A percentile compares a stretch with the other conserved stretches of the same genome.
Evolutionary conservation across 371 early-diverging fungal genomes (phyloP).

Genomic region (Mortierella sp.): DNA sequence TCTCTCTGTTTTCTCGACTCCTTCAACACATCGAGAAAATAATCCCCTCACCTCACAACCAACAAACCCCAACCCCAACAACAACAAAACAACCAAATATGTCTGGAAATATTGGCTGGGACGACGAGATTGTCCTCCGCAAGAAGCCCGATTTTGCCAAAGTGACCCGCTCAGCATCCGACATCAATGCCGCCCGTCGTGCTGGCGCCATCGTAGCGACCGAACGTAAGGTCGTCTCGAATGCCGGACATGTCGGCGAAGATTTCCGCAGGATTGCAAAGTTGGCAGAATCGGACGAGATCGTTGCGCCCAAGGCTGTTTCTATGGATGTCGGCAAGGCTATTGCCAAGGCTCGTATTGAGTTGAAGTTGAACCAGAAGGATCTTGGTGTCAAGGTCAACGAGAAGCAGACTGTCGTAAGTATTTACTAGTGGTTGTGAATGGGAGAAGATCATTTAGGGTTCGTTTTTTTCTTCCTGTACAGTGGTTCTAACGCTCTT

Average conservation of each 20-base stretch:
- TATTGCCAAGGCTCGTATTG: conserved; percentile 84
- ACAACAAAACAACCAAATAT: conserved; percentile 6
- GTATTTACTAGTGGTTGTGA: conserved; percentile 14
- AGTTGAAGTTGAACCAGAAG: conserved; percentile 88
- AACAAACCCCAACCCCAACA: neutral
- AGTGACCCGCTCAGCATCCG: conserved; percentile 73
- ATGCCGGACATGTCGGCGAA: conserved; percentile 77
- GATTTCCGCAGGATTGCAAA: conserved; percentile 86
- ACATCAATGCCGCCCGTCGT: conserved; percentile 85
- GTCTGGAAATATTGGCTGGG: conserved; percentile 71
- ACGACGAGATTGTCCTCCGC: conserved; percentile 80
- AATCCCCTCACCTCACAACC: neutral
- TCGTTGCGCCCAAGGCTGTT: conserved; percentile 79
- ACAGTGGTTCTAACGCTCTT: neutral
- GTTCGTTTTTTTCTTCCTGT: neutral
- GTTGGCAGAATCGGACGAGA: conserved; percentile 90
- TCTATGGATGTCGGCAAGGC: conserved; percentile 85
- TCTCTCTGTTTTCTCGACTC: neutral
- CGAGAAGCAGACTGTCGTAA: conserved; percentile 83
- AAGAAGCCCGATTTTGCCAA: conserved; percentile 76
- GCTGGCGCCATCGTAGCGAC: conserved; percentile 77
- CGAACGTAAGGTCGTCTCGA: conserved; percentile 77
- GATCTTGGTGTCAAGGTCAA: conserved; percentile 85
- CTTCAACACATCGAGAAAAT: neutral
- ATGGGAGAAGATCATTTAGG: neutral